phyloP scores from a whole-genome alignment of 2,329 filamentous ascomycete genomes.

The Parascedosporium putredinis region DNA sequence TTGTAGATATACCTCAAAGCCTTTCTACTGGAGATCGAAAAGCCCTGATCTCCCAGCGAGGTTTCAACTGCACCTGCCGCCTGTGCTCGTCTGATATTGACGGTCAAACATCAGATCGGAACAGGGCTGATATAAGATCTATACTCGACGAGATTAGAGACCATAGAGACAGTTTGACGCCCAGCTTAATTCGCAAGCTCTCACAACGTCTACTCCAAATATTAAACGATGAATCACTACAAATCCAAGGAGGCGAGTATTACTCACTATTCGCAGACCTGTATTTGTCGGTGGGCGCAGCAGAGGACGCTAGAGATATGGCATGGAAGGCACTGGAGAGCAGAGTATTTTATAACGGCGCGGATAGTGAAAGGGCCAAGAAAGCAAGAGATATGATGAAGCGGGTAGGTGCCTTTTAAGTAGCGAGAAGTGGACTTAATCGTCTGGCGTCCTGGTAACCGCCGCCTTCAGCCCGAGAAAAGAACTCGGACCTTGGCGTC shows the following conservation, averaged over 20 bases:
- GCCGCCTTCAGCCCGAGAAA: too few relatives aligned
- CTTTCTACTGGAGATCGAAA: slow-evolving; percentile 16
- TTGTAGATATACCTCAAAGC: slow-evolving; percentile 9
- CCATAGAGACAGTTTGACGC: background rate
- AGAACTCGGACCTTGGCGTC: too few relatives aligned
- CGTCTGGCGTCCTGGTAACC: too few relatives aligned
- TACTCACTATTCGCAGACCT: slow-evolving; percentile 3
- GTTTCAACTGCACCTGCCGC: slow-evolving; percentile 19
- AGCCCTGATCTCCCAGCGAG: slow-evolving; percentile 13
- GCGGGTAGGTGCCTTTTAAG: too few relatives aligned
- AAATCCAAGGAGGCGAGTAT: background rate
- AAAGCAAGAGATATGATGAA: background rate
- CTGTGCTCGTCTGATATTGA: slow-evolving; percentile 16
- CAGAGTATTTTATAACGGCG: slow-evolving; percentile 4
- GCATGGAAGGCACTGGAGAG: background rate
- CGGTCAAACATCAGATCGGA: background rate
- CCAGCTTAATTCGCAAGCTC: background rate
- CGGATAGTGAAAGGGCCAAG: slow-evolving; percentile 7
- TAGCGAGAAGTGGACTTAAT: too few relatives aligned
- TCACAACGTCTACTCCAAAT: background rate
- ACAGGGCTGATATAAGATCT: slow-evolving; percentile 1
- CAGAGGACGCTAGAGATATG: background rate
- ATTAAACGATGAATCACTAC: background rate
- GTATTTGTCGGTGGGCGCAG: background rate
- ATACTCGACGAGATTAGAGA: slow-evolving; percentile 5